Conservation (phyloP, 139 green algal species). For the Tetradesmus obliquus region DNA sequence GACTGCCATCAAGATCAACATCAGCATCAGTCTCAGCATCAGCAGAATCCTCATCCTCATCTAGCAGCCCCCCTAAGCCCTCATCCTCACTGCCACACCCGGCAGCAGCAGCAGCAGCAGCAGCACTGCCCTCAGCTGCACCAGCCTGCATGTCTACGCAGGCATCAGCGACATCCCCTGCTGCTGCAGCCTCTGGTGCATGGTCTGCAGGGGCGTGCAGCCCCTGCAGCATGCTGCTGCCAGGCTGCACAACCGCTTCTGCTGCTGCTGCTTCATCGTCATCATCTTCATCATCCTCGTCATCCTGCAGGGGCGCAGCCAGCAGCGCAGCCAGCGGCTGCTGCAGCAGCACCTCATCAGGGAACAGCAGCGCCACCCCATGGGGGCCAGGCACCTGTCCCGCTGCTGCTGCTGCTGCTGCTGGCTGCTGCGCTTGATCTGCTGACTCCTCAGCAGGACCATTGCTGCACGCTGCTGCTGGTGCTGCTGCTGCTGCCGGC, state of each 20-base stretch:
- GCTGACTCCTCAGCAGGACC: background rate
- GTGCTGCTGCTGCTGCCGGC: background rate
- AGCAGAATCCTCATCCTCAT: background rate
- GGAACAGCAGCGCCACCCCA: slow-evolving; percentile 22
- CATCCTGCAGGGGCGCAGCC: background rate
- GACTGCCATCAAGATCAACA: background rate
- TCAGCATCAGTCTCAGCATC: background rate
- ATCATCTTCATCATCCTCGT: slow-evolving; percentile 20
- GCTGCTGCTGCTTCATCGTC: background rate
- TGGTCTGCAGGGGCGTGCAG: background rate
- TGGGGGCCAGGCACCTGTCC: background rate
- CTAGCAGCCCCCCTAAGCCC: background rate
- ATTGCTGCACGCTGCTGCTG: background rate
- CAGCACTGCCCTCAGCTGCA: background rate
- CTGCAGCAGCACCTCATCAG: slow-evolving; percentile 35
- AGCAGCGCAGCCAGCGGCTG: slow-evolving; percentile 28
- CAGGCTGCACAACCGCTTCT: background rate
- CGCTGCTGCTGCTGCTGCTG: background rate
- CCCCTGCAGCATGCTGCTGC: background rate
- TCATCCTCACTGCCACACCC: background rate
- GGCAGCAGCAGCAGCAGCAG: background rate
- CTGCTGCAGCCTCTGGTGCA: background rate
- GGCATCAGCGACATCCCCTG: background rate
- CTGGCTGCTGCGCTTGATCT: background rate
- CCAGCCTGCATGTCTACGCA: too few relatives aligned